Conservation (phyloP, 192 early-diverging fungal species). For the Coemansia asiatica region DNA sequence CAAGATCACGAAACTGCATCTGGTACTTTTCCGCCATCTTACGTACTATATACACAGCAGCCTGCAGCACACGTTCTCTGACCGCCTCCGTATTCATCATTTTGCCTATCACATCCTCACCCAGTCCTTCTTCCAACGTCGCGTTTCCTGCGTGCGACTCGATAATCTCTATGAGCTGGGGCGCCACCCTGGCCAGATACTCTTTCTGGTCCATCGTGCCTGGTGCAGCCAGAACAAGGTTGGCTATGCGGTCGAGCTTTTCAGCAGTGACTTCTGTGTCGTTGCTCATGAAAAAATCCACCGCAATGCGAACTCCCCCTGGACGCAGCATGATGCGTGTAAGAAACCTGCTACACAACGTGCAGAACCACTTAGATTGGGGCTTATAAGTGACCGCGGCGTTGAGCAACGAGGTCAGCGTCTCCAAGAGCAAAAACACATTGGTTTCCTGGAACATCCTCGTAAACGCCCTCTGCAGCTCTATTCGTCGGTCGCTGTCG, state of each 20-base stretch:
- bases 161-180: slow-evolving; percentile 26
- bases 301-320: slow-evolving; percentile 60
- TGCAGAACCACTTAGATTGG: slow-evolving; percentile 61
- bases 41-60: slow-evolving; percentile 27
- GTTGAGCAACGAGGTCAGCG: slow-evolving; percentile 65
- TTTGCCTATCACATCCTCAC: slow-evolving; percentile 7
- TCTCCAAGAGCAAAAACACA: slow-evolving; percentile 61
- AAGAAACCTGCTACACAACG: slow-evolving; percentile 66
- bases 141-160: background rate
- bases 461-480: slow-evolving; percentile 40
- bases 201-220: background rate
- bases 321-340: slow-evolving; percentile 67
- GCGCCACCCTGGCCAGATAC: slow-evolving; percentile 19
- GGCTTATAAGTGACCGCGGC: slow-evolving; percentile 55
- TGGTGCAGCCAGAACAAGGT: slow-evolving; percentile 37
- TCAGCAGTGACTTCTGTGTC: slow-evolving; percentile 31
- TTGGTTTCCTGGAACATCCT: slow-evolving; percentile 52
- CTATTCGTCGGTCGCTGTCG: slow-evolving; percentile 12
- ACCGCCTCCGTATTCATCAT: slow-evolving; percentile 13
- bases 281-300: slow-evolving; percentile 69
- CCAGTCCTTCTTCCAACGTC: too few relatives aligned
- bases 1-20: slow-evolving; percentile 30
- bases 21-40: slow-evolving; percentile 16
- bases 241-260: slow-evolving; percentile 39
- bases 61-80: slow-evolving; percentile 13